Conservation (phyloP, 495 filamentous ascomycete genomes). For the Penicillium psychrofluorescens region DNA sequence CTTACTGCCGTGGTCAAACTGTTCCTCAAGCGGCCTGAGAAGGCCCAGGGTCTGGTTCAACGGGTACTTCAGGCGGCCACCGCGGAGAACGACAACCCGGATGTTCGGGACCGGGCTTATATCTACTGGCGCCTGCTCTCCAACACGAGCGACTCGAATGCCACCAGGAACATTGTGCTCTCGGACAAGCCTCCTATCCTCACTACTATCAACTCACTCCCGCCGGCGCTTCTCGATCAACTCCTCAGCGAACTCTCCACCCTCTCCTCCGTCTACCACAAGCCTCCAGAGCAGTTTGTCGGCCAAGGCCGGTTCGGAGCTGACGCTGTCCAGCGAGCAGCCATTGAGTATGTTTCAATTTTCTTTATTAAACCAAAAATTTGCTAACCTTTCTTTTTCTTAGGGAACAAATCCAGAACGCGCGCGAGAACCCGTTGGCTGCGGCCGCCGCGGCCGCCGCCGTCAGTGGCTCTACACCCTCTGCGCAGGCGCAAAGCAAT, state of each 20-base stretch:
- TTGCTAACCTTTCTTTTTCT: conserved; percentile 6
- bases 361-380: background rate
- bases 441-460: conserved; percentile 70
- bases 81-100: conserved; percentile 91
- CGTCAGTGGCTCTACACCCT: conserved; percentile 44
- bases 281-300: conserved; percentile 92
- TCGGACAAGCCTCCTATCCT: conserved; percentile 92
- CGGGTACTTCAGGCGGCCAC: conserved; percentile 90
- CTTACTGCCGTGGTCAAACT: conserved; percentile 94
- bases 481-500: conserved; percentile 58
- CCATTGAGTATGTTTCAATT: conserved; percentile 61
- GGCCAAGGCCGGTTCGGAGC: conserved; percentile 91
- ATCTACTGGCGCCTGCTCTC: conserved; percentile 98
- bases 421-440: conserved; percentile 88
- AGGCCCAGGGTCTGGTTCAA: conserved; percentile 84
- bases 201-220: conserved; percentile 84
- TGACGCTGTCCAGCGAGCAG: conserved; percentile 88
- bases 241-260: conserved; percentile 89
- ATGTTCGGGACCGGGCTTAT: conserved; percentile 93
- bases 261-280: conserved; percentile 97
- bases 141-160: conserved; percentile 67
- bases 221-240: conserved; percentile 73
- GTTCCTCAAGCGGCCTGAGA: conserved; percentile 93
- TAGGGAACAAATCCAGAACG: conserved; percentile 80
- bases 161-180: conserved; percentile 84